A percentile compares a stretch with the other conserved stretches of the same genome.
Conservation (phyloP, 1,284 basidiomycete genomes). For the Pterula multifida region DNA sequence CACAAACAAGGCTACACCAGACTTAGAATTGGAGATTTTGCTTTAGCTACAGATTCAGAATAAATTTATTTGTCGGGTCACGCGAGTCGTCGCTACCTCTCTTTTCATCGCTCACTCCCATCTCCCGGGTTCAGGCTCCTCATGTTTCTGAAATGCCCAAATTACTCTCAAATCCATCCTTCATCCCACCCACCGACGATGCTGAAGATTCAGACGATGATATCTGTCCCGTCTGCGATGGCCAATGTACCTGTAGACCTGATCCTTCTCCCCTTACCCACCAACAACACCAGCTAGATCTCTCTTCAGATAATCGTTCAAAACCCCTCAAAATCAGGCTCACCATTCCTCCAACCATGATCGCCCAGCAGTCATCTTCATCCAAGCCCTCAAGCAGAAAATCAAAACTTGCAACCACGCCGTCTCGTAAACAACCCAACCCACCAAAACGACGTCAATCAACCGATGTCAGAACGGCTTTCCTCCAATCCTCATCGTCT, state of each 20-base stretch:
- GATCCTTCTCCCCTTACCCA: slow-evolving; percentile 15
- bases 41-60: slow-evolving; percentile 9
- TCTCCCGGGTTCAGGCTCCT: too few relatives aligned
- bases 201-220: slow-evolving; percentile 61
- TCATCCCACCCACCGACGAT: background rate
- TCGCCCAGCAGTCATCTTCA: slow-evolving; percentile 22
- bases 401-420: slow-evolving; percentile 10
- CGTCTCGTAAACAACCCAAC: background rate
- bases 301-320: slow-evolving; percentile 14
- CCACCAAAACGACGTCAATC: background rate
- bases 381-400: slow-evolving; percentile 14
- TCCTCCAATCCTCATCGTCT: background rate
- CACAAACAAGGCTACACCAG: slow-evolving; percentile 94
- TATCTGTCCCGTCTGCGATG: slow-evolving; percentile 78
- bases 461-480: background rate
- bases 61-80: background rate
- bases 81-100: background rate
- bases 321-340: slow-evolving; percentile 62
- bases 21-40: slow-evolving; percentile 61
- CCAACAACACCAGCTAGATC: slow-evolving; percentile 15
- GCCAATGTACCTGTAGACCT: slow-evolving; percentile 60
- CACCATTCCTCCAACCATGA: slow-evolving; percentile 44
- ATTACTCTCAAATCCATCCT: background rate
- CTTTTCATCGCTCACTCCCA: background rate
- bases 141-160: background rate